phyloP scores from a whole-genome alignment of 1,284 basidiomycete genomes.

The Xerocomus minutiporus region DNA sequence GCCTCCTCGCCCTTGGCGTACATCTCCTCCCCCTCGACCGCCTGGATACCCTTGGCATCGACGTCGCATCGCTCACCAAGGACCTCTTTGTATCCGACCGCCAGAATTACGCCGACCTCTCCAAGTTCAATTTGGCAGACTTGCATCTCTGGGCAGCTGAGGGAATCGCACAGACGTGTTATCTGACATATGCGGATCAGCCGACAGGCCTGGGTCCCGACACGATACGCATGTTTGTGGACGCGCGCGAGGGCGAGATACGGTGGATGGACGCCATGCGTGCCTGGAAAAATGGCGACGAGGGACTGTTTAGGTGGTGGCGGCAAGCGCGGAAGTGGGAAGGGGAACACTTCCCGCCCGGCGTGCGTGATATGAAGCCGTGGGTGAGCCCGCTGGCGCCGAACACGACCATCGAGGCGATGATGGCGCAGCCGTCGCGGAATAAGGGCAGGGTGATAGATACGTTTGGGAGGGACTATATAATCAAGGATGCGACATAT shows the following conservation, averaged over 20 bases:
- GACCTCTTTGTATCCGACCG: conserved; percentile 37
- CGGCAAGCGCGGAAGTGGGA: conserved; percentile 8
- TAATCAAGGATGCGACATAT: conserved; percentile 42
- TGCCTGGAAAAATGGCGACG: conserved; percentile 43
- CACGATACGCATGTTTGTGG: conserved; percentile 40
- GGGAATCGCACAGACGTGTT: conserved; percentile 67
- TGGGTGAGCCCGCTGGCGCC: conserved; percentile 14
- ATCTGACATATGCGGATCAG: conserved; percentile 59
- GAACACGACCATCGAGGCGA: conserved; percentile 14
- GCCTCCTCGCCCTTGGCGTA: conserved; percentile 67
- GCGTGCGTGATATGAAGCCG: conserved; percentile 38
- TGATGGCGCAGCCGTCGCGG: neutral
- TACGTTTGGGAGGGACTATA: conserved; percentile 37
- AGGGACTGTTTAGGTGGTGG: conserved; percentile 1
- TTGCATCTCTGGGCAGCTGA: conserved; percentile 63
- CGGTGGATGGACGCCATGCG: conserved; percentile 52
- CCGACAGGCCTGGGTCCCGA: conserved; percentile 61
- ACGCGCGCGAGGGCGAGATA: conserved; percentile 20
- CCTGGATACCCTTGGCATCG: conserved; percentile 41
- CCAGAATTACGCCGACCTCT: conserved; percentile 32
- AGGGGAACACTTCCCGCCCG: conserved; percentile 44
- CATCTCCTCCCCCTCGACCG: conserved; percentile 54
- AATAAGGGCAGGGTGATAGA: conserved; percentile 3
- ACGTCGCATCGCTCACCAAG: conserved; percentile 35
- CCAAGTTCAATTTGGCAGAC: conserved; percentile 42